Base-by-base conservation (phyloP, 208 protist genomes). In the Trypanosoma grayi region DNA sequence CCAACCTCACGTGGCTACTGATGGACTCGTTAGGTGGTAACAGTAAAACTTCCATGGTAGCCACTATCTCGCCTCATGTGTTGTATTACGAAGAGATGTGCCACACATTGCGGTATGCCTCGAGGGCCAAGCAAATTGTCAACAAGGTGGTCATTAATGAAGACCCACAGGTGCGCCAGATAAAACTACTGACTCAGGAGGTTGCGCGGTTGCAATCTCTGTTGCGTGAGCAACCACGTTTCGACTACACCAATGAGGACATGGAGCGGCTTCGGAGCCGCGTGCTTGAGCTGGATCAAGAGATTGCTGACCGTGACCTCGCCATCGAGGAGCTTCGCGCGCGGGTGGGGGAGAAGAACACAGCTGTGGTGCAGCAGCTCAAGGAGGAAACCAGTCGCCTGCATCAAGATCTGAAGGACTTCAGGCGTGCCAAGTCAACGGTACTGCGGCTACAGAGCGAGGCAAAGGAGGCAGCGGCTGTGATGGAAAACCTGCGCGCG, bases 21-120 rank as follows among this genome's bases (percentile, higher is more conserved):
- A 92, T 79, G 77, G 90, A 95, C 67, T 91, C 80, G 4, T 57
- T 97, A 4, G 90, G 88, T 59, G 92, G 92, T 16, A 92, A 92
- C 70, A 87, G 80, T 53, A 97, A 97, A 57, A 99, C 97, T 0
- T 85, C 86, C 20, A 98, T 99, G 94, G 87, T 99, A 39, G 96
- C 95, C n/a, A 95, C 93, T 1, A 69, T 98, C 5, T 92, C 82
- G 3, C 97, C 96, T 11, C 81, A 92, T 57, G 46, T 63, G 18
- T 61, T 75, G 24, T 89, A 93, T 67, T 93, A 85, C 45, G 95
- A 98, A 5, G 95, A 98, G 66, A 96, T 82, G n/a, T 70, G 83
- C 9, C 85, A 90, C 24, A 99, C 97, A 33, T 59, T 98, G 39
- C 85, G 90, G 33, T 98, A 97, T 77, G 94, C 91, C 20, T 83